Evolutionary conservation across 148 eudicot genomes (phyloP), one percentile per base, ranked within the genome.

Genomic region (Rhododendron griersonianum): DNA sequence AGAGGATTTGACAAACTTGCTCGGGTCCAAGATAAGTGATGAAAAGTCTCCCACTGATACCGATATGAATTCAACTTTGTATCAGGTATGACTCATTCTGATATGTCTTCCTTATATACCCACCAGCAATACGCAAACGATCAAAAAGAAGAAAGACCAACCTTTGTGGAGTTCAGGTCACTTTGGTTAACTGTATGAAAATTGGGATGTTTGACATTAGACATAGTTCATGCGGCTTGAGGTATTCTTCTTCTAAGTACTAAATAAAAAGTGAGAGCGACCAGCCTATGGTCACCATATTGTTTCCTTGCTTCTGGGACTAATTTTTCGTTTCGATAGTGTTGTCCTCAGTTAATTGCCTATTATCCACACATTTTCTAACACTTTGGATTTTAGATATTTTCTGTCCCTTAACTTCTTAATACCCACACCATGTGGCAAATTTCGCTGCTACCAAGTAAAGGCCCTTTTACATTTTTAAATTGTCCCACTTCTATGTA

Each of bases 1-100:
- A 69, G 88, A 90, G 78, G 94, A 94, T 81, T 90, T 93, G 89
- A 61, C 84, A 41, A 80, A 91, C 80, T 77, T 94, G 86, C 90
- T 94, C 85, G 88, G 86, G 81, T 92, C 94, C 71, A 92, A 93
- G 92, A 73, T 87, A 25, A 77, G 44, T 88, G 87, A 85, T 81
- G 87, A 89, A 71, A 90, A 90, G 35, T 87, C 78, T 89, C 84
- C 80, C 28, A 86, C 78, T 53, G 71, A 81, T 86, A 80, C 91
- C 78, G 84, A 84, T 85, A 71, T 88, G 80, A 88, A 85, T 81
- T 86, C 88, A 13, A 86, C 88, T 69, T 73, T 85, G 86, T 83
- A 91, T 85, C 89, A 88, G 94, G 96, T 94, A 88, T 53, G 5
- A 47, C 14, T 55, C 14, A 47, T 41, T 50, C 25, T 11, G 65